These are phyloP conservation scores for Biscogniauxia marginata DNA, from an alignment of 2,329 filamentous ascomycete species.

Conservation along the genomic window DNA sequence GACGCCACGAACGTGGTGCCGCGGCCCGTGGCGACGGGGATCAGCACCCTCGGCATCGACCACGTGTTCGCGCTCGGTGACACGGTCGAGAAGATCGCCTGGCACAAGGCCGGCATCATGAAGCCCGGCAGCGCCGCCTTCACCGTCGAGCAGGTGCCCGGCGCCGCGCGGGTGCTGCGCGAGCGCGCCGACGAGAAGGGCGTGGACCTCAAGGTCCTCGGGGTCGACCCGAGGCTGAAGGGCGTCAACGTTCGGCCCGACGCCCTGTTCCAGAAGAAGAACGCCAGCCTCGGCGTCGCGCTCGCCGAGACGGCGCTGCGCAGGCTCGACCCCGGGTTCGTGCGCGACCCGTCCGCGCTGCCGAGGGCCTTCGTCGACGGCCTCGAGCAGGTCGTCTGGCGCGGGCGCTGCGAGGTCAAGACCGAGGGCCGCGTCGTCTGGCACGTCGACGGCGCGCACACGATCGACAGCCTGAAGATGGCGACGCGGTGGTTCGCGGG, in stretches of 20 bases:
- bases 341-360: constrained; percentile 35
- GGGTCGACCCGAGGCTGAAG: constrained; percentile 44
- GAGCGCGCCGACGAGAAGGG: constrained; percentile 52
- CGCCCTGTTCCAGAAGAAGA: constrained; percentile 58
- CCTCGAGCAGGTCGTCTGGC: constrained; percentile 71
- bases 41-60: constrained; percentile 68
- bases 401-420: constrained; percentile 73
- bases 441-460: constrained; percentile 94
- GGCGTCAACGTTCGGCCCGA: constrained; percentile 50
- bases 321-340: constrained; percentile 40
- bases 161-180: constrained; percentile 45
- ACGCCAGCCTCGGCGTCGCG: constrained; percentile 49
- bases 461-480: constrained; percentile 80
- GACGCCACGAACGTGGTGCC: constrained; percentile 68
- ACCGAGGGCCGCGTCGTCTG: constrained; percentile 61
- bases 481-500: constrained; percentile 78
- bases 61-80: constrained; percentile 63
- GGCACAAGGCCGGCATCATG: constrained; percentile 74
- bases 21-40: constrained; percentile 55
- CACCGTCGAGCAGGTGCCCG: constrained; percentile 51
- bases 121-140: constrained; percentile 59
- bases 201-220: constrained; percentile 47
- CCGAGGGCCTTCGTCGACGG: constrained; percentile 68
- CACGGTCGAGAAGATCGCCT: constrained; percentile 65
- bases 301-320: constrained; percentile 50